A percentile compares a stretch with the other conserved stretches of the same genome.
Conservation (phyloP, 2,329 filamentous ascomycete genomes). For the Calonectria hawksworthii region DNA sequence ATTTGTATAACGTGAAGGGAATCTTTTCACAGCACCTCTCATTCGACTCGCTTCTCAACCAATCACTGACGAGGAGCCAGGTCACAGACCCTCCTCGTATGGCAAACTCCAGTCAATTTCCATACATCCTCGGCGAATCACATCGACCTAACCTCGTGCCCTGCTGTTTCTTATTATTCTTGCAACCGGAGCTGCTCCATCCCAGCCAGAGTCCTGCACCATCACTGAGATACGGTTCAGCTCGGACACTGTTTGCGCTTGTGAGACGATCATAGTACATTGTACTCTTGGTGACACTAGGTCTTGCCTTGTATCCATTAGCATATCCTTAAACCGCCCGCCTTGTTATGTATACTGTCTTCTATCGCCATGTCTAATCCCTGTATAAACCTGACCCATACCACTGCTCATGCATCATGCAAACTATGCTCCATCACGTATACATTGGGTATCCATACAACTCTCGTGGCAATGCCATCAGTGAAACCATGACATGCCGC, state of each 20-base stretch:
- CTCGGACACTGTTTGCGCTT: neutral
- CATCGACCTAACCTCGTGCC: neutral
- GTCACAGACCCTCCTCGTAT: neutral
- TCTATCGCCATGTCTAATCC: neutral
- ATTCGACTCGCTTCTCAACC: neutral
- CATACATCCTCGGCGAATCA: neutral
- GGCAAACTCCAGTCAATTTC: neutral
- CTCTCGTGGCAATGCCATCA: slow-evolving; percentile 1
- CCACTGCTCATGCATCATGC: neutral
- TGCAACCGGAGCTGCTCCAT: too few species aligned
- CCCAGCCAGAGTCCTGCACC: neutral
- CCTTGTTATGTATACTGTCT: neutral
- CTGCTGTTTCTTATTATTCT: neutral
- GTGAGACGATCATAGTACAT: neutral
- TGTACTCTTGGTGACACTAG: neutral
- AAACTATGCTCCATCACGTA: neutral
- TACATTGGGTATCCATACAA: slow-evolving; percentile 37
- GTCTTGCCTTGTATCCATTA: neutral
- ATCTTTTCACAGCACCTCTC: neutral
- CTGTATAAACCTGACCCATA: neutral
- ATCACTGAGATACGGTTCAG: neutral
- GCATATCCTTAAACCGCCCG: neutral
- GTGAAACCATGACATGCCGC: slow-evolving; percentile 14
- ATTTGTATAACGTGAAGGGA: neutral
- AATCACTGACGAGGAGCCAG: neutral